Evolutionary conservation across 2,329 filamentous ascomycete genomes (phyloP).

Genomic region (Microsporum ferrugineum): DNA sequence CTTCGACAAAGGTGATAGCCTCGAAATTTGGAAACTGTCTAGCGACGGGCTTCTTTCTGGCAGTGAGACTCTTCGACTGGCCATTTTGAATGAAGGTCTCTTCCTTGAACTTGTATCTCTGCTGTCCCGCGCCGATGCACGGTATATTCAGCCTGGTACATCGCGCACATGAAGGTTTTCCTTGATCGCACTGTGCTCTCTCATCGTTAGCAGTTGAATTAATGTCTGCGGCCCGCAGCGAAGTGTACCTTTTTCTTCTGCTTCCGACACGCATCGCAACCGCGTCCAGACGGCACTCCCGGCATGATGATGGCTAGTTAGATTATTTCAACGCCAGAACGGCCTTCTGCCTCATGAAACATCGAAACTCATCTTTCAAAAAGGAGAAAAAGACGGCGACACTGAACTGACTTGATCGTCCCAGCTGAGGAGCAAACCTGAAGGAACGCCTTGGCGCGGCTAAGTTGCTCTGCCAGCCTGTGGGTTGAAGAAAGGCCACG

Average conservation of each 20-base stretch:
- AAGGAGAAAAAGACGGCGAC: neutral
- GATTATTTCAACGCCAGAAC: neutral
- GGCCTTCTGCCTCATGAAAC: neutral
- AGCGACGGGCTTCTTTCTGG: neutral
- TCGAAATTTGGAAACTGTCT: neutral
- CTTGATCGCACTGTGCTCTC: constrained; percentile 39
- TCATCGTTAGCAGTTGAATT: neutral
- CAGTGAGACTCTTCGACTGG: neutral
- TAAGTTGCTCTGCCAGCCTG: neutral
- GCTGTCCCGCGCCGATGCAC: constrained; percentile 38
- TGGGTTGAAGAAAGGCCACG: neutral
- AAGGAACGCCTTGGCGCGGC: neutral
- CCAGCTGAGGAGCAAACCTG: neutral
- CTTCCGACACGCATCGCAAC: constrained; percentile 42
- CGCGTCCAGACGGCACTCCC: constrained; percentile 41
- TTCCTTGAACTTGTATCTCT: constrained; percentile 42
- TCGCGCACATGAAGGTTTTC: constrained; percentile 35
- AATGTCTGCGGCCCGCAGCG: constrained; percentile 3
- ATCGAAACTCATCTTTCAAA: neutral
- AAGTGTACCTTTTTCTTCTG: constrained; percentile 43
- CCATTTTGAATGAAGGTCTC: neutral
- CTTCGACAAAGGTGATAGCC: neutral
- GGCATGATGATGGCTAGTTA: constrained; percentile 32
- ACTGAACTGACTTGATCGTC: neutral
- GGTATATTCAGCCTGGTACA: constrained; percentile 36